Evolutionary conservation across 129 eudicot genomes (phyloP), one percentile per base, ranked within the genome.

Genomic region (carrot (Daucus carota)): DNA sequence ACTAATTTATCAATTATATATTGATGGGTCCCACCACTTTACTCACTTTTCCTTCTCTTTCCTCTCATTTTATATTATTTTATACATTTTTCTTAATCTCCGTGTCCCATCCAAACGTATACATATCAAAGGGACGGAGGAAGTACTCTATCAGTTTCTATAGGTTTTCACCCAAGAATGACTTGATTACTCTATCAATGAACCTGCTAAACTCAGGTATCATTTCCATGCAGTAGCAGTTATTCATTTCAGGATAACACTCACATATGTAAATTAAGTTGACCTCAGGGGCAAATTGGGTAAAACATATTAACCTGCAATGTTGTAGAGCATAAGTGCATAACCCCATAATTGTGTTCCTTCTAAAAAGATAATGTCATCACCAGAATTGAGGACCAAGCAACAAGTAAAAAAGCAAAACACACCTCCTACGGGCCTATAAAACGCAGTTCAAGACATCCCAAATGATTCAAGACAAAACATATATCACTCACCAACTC

Each of bases 301-400:
- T 18, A 47, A 80, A 82, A 38, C 32, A 22, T 71, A n/a, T 15
- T 40, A 77, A 65, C 59, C 38, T 36, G 45, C 22, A 48, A 73
- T 73, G 60, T 76, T 75, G 77, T 73, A 41, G 76, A 83, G 76
- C 66, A 77, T 54, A 73, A 41, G 76, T 80, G 76, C 66, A 77
- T 54, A 73, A 78, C 71, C 41, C 75, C 88, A 89, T 89, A 88
- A 89, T 86, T 86, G 67, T 83, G 90, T 83, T 84, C 78, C 87
- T 80, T 68, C 78, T 47, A 75, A 47, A 80, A 77, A 73, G 72
- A 76, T 65, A 67, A 36, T 78, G 73, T 72, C 79, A 79, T 82
- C 79, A 79, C 85, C 45, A 77, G 76, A 81, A 82, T 76, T 78
- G 44, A 78, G 63, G 83, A 71, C 81, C 71, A 84, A 82, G 84